Percentiles rank a stretch among this genome's conserved stretches.
Evolutionary conservation across 2,329 filamentous ascomycete species (phyloP).

Genomic region (Huntiella savannae): DNA sequence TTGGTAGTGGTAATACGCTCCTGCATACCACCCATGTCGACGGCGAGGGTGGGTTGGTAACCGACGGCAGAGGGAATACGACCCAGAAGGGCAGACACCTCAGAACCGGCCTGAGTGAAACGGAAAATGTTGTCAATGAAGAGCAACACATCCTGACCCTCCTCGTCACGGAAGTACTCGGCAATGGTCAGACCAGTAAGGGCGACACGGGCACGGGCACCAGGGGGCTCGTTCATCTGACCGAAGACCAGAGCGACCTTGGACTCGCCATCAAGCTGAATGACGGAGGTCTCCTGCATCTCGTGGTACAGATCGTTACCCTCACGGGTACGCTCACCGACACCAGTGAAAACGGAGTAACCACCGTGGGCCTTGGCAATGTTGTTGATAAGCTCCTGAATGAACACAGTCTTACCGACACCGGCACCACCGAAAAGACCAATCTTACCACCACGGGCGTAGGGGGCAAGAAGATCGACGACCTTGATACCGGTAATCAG

Average conservation of each 20-base stretch:
- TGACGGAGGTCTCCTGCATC: constrained; percentile 99
- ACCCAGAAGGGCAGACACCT: constrained; percentile 97
- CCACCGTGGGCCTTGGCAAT: constrained; percentile 99
- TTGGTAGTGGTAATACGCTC: constrained; percentile 99
- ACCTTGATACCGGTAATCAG: constrained; percentile 99
- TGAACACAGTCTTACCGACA: constrained; percentile 99
- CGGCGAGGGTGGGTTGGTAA: constrained; percentile 96
- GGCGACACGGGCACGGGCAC: constrained; percentile 98
- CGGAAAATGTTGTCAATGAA: constrained; percentile 99
- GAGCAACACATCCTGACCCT: constrained; percentile 90
- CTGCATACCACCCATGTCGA: constrained; percentile 99
- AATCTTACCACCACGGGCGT: constrained; percentile 99
- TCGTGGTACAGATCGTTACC: constrained; percentile 99
- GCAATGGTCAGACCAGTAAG: constrained; percentile 71
- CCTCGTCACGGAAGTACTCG: constrained; percentile 60
- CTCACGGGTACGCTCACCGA: constrained; percentile 99
- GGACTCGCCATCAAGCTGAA: constrained; percentile 96
- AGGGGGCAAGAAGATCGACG: constrained; percentile 94
- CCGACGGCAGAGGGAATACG: constrained; percentile 99
- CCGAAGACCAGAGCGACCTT: constrained; percentile 99
- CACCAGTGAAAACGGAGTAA: constrained; percentile 99
- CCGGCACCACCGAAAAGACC: constrained; percentile 99
- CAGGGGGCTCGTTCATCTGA: constrained; percentile 99
- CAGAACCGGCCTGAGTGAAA: constrained; percentile 98
- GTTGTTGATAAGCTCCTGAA: constrained; percentile 99